phyloP scores from a whole-genome alignment of 2,329 filamentous ascomycete species.

The Drechslera avenae region DNA sequence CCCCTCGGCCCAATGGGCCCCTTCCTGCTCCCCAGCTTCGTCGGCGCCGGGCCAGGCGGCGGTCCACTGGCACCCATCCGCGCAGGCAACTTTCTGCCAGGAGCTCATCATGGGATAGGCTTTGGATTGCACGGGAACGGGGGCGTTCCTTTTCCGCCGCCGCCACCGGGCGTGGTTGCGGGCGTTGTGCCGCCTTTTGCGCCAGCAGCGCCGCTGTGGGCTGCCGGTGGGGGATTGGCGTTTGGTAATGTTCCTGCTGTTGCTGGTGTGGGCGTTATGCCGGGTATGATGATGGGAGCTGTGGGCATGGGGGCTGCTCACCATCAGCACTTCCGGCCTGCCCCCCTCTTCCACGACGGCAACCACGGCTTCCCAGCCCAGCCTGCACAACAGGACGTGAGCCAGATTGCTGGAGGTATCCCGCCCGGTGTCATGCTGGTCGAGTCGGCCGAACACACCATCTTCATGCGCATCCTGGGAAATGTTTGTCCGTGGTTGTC shows the following conservation, averaged over 20 bases:
- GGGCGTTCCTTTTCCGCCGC: constrained; percentile 33
- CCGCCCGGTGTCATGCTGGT: constrained; percentile 34
- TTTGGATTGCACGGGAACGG: constrained; percentile 30
- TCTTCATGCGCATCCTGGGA: constrained; percentile 36
- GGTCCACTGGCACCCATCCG: constrained; percentile 35
- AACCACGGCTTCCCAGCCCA: constrained; percentile 27
- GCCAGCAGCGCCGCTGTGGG: constrained; percentile 31
- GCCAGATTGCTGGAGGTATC: constrained; percentile 33
- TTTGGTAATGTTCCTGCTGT: constrained; percentile 29
- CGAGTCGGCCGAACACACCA: constrained; percentile 32
- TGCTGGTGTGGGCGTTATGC: constrained; percentile 2
- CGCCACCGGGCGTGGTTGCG: constrained; percentile 28
- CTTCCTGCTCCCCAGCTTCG: constrained; percentile 11
- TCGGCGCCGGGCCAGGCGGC: constrained; percentile 20
- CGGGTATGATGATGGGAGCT: constrained; percentile 20
- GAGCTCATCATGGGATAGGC: constrained; percentile 33
- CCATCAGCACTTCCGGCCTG: constrained; percentile 24
- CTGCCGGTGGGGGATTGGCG: constrained; percentile 24
- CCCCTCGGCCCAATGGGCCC: constrained; percentile 30
- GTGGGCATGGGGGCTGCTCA: constrained; percentile 8
- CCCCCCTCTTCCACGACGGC: constrained; percentile 29
- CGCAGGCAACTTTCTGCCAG: constrained; percentile 30
- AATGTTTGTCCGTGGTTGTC: constrained; percentile 39
- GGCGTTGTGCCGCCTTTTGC: constrained; percentile 32
- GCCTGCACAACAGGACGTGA: constrained; percentile 32